A percentile compares a stretch with the other conserved stretches of the same genome.
Evolutionary conservation across 2,329 filamentous ascomycete genomes (phyloP).

Genomic region (Stemphylium beticola): DNA sequence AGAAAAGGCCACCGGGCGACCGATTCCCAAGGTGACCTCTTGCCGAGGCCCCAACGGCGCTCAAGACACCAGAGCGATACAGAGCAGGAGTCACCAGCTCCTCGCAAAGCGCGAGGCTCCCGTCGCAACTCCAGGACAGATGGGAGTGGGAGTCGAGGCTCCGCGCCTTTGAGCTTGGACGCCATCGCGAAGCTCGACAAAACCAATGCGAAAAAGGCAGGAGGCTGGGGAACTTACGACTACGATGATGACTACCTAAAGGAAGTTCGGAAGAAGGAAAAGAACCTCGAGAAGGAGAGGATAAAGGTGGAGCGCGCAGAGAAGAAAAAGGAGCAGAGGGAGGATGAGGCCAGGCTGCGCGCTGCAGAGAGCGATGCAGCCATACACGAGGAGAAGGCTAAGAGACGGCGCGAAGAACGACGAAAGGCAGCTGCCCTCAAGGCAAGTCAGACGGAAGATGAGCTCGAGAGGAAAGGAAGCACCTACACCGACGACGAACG

Average conservation of each 20-base stretch:
- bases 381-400: constrained; percentile 29
- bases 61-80: constrained; percentile 39
- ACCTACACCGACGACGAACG: constrained; percentile 39
- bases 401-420: constrained; percentile 37
- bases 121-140: constrained; percentile 32
- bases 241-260: constrained; percentile 49
- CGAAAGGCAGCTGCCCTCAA: constrained; percentile 38
- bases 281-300: constrained; percentile 42
- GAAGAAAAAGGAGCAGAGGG: constrained; percentile 52
- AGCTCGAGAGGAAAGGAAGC: constrained; percentile 31
- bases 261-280: constrained; percentile 47
- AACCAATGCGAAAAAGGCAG: constrained; percentile 61
- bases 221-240: constrained; percentile 50
- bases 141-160: constrained; percentile 33
- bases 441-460: constrained; percentile 31
- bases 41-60: constrained; percentile 33
- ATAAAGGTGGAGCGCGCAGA: constrained; percentile 38
- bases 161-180: constrained; percentile 57
- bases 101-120: constrained; percentile 27
- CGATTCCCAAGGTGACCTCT: constrained; percentile 47
- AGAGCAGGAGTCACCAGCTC: constrained; percentile 36
- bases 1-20: constrained; percentile 48
- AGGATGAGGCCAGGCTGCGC: constrained; percentile 36
- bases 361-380: constrained; percentile 29
- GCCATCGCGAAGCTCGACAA: constrained; percentile 71